Evolutionary conservation across 1,284 basidiomycete species (phyloP).

Genomic region (Athelia psychrophila): DNA sequence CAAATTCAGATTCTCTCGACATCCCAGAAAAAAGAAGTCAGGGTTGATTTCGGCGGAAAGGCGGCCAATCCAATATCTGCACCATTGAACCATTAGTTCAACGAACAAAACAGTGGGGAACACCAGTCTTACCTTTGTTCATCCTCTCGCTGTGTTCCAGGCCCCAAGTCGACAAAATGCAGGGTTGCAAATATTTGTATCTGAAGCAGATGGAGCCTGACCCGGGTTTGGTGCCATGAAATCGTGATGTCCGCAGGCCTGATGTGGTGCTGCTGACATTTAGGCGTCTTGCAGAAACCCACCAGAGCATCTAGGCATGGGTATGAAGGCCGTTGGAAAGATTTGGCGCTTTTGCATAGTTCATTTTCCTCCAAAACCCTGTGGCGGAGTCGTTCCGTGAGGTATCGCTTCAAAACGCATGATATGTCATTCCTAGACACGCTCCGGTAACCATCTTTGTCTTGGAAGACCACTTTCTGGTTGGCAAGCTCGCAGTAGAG

Average conservation of each 20-base stretch:
- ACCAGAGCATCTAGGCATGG: conserved; percentile 27
- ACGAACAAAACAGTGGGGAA: conserved; percentile 1
- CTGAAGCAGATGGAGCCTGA: conserved; percentile 45
- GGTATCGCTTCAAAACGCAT: conserved; percentile 12
- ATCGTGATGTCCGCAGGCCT: conserved; percentile 17
- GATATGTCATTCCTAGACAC: conserved; percentile 13
- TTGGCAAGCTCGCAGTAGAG: conserved; percentile 12
- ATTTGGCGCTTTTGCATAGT: conserved; percentile 23
- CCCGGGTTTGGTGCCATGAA: conserved; percentile 34
- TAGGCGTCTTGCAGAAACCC: conserved; percentile 29
- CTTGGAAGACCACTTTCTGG: neutral
- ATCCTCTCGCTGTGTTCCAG: conserved; percentile 7
- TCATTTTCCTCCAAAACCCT: conserved; percentile 34
- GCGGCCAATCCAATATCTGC: conserved; percentile 33
- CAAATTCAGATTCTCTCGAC: conserved; percentile 27
- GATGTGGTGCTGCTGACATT: conserved; percentile 40
- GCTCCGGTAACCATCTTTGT: conserved; percentile 10
- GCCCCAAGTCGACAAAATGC: conserved; percentile 16
- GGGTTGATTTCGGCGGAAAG: conserved; percentile 41
- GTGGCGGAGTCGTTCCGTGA: conserved; percentile 26
- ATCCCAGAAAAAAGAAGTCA: conserved; percentile 33
- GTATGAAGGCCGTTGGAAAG: conserved; percentile 33
- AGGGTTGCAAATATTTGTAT: conserved; percentile 40
- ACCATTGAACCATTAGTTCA: neutral
- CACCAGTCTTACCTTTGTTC: conserved; percentile 5